Evolutionary conservation across 352 stramenopile genomes (phyloP), one percentile per base, ranked within the genome.

Genomic region (Globisporangium mamillatum): DNA sequence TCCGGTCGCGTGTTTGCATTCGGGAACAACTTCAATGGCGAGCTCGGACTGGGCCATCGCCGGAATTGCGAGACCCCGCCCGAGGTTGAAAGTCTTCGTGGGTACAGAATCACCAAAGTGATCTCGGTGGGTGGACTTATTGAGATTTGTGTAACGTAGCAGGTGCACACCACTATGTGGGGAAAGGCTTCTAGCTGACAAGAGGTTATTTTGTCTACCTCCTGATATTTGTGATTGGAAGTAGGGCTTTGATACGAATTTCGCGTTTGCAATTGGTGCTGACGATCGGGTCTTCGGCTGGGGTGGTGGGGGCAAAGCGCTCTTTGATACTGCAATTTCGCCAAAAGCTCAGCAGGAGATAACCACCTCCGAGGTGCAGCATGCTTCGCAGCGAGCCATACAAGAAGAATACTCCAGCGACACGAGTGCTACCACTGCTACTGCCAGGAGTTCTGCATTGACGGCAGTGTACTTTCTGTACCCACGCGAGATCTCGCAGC

Each of bases 201-300:
- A 9, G 18, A 27, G 36, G 24, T 29, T 58, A 25, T 48, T n/a
- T 18, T 59, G 44, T 63, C 29, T 32, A 32, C 12, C 6, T 38
- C 61, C 6, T 34, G 29, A 2, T 48, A 3, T 57, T 16, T 32
- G 8, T 55, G 54, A 29, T 27, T 46, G 55, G 27, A 46, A 25
- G 0, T 38, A 91, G 83, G 83, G 86, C 2, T 91, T 90, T 64
- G 84, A 90, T 55, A 73, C 80, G 16, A 78, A 90, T 48, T 88
- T 85, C 55, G 81, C 83, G 4, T 95, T 98, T 50, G 94, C 94
- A 8, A 64, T 96, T 10, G 81, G 88, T 1, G 80, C 88, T 25
- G 81, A 92, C 10, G 89, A 82, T 2, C 86, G 94, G 36, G 79
- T 98, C 14, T 97, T 94, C 68, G 74, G 75, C 12, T 98, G 94